Evolutionary conservation across 164 flowering plant genomes (phyloP).

Genomic region (Santalum album): DNA sequence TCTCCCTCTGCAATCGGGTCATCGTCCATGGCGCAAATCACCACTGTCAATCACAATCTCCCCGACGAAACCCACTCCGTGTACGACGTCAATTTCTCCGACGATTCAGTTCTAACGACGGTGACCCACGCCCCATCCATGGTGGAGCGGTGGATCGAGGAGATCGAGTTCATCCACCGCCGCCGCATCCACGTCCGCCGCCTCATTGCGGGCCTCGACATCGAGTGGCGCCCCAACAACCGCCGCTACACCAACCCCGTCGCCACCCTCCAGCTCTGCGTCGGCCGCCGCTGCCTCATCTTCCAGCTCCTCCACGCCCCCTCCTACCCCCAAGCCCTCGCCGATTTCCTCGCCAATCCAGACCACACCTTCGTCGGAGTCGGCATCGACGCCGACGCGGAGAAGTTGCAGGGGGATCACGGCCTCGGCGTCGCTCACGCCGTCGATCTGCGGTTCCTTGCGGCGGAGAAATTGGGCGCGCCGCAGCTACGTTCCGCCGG

Average conservation of each 20-base stretch:
- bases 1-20: too few species aligned
- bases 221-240: constrained; percentile 48
- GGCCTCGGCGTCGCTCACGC: constrained; percentile 11
- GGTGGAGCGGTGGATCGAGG: constrained; percentile 18
- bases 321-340: constrained; percentile 19
- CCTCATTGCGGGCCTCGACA: constrained; percentile 47
- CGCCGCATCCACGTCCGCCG: constrained; percentile 5
- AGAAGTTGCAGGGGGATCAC: constrained; percentile 27
- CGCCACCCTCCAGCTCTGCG: constrained; percentile 50
- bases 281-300: constrained; percentile 34
- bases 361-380: constrained; percentile 37
- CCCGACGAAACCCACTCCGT: not conserved
- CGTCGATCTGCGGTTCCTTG: constrained; percentile 30
- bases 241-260: constrained; percentile 11
- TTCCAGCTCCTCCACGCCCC: constrained; percentile 32
- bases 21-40: too few species aligned
- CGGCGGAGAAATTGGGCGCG: constrained; percentile 9
- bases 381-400: constrained; percentile 27
- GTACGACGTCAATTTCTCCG: constrained; percentile 1
- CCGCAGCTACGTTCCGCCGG: constrained; percentile 18
- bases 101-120: constrained; percentile 10
- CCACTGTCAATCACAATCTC: not conserved
- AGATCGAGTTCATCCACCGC: constrained; percentile 5
- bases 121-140: constrained; percentile 15
- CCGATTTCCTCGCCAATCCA: constrained; percentile 17